Conservation (phyloP, 2,329 filamentous ascomycete species). For the Exophiala spinifera region DNA sequence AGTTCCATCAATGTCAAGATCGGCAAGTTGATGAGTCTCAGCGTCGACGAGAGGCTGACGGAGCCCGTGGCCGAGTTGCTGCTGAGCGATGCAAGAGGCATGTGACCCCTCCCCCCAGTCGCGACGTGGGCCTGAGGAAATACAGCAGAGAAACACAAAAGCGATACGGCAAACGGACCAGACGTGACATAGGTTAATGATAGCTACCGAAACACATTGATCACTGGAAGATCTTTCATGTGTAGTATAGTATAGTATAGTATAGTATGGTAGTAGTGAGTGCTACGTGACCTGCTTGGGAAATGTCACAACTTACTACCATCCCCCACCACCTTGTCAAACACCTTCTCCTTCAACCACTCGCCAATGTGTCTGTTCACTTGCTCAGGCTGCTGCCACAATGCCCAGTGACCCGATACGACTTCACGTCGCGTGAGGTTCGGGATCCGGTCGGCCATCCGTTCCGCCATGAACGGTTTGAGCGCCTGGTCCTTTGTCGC, state of each 20-base stretch:
- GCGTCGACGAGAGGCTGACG: constrained; percentile 30
- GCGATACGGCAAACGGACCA: no score
- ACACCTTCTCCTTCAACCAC: constrained; percentile 62
- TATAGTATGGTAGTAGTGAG: no score
- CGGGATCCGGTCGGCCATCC: constrained; percentile 61
- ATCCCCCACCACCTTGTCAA: constrained; percentile 40
- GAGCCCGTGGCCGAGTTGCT: constrained; percentile 32
- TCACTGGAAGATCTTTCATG: no score
- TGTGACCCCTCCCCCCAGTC: not conserved
- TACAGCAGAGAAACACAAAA: no score
- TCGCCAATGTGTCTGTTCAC: constrained; percentile 66
- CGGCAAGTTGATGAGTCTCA: constrained; percentile 28
- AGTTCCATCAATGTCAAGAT: constrained; percentile 24
- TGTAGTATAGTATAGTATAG: no score
- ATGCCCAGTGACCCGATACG: constrained; percentile 73
- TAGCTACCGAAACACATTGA: not conserved
- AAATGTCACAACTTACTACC: constrained; percentile 28
- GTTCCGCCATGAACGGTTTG: constrained; percentile 64
- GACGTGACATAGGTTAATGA: not conserved
- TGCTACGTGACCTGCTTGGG: not conserved
- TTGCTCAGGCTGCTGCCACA: constrained; percentile 68
- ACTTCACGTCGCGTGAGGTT: constrained; percentile 66
- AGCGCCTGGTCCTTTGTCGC: constrained; percentile 70
- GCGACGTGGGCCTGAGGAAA: no score
- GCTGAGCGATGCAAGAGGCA: constrained; percentile 26